A percentile compares a stretch with the other conserved stretches of the same genome.
Evolutionary conservation across 192 early-diverging fungal genomes (phyloP).

Genomic region (Coemansia sp.): DNA sequence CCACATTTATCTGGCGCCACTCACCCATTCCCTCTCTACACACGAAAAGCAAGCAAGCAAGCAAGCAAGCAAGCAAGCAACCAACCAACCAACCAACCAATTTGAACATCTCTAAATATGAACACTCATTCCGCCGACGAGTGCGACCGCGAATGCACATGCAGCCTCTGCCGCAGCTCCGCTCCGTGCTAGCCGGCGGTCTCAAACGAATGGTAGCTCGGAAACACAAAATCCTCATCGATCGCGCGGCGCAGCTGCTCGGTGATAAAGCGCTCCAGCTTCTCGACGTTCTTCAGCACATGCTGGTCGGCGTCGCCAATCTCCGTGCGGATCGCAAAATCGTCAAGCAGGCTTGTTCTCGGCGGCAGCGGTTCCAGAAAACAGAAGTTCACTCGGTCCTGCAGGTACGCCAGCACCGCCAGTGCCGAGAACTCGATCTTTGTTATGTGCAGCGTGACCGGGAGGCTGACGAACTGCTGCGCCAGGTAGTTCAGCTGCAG

Average conservation of each 20-base stretch:
- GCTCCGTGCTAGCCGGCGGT: background rate
- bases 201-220: constrained; percentile 70
- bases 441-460: constrained; percentile 68
- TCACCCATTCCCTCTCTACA: too few relatives aligned
- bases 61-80: too few relatives aligned
- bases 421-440: constrained; percentile 70
- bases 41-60: too few relatives aligned
- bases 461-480: constrained; percentile 70
- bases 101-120: background rate
- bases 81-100: too few relatives aligned
- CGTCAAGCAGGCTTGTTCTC: constrained; percentile 31
- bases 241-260: constrained; percentile 75
- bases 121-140: background rate
- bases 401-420: constrained; percentile 68
- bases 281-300: constrained; percentile 82
- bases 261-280: constrained; percentile 77
- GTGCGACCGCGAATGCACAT: constrained; percentile 16
- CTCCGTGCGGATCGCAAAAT: constrained; percentile 42
- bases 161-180: constrained; percentile 5
- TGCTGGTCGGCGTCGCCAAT: constrained; percentile 48
- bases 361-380: constrained; percentile 62
- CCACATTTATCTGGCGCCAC: too few relatives aligned
- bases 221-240: constrained; percentile 79
- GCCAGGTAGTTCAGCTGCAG: constrained; percentile 77
- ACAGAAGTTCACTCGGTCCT: constrained; percentile 67